Evolutionary conservation across 2,329 filamentous ascomycete species (phyloP).

Genomic region (Apiospora pterosperma): DNA sequence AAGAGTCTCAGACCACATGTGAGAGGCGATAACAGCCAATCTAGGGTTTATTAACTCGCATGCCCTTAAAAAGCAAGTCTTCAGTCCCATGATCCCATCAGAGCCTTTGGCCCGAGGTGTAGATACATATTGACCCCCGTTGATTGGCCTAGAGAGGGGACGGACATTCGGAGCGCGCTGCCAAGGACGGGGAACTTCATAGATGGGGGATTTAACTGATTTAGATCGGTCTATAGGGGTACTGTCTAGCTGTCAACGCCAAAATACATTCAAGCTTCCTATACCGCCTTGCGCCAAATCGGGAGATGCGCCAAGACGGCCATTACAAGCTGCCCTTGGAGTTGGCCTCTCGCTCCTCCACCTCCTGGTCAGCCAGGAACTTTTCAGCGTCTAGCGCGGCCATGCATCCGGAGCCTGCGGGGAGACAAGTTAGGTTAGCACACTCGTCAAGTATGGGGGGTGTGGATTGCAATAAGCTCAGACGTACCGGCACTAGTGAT

Average conservation of each 20-base stretch:
- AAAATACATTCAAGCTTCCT: slow-evolving; percentile 7
- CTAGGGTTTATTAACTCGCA: too few species aligned
- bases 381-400: slow-evolving; percentile 96
- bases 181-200: too few species aligned
- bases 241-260: slow-evolving; percentile 17
- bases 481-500: slow-evolving; percentile 91
- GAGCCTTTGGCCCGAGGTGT: too few species aligned
- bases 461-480: not conserved
- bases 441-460: not conserved
- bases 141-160: too few species aligned
- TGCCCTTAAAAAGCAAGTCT: too few species aligned
- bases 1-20: too few species aligned
- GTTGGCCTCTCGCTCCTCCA: slow-evolving; percentile 35
- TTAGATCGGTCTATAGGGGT: slow-evolving; percentile 4
- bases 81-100: too few species aligned
- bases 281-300: slow-evolving; percentile 5
- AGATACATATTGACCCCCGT: too few species aligned
- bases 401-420: slow-evolving; percentile 82
- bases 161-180: too few species aligned
- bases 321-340: slow-evolving; percentile 25
- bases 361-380: slow-evolving; percentile 76
- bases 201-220: slow-evolving; percentile 1
- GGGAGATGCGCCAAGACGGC: too few species aligned
- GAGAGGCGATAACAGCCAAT: too few species aligned
- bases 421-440: slow-evolving; percentile 7